Base-by-base conservation (phyloP, 768 basidiomycete genomes). In the Boletus reticuloceps region DNA sequence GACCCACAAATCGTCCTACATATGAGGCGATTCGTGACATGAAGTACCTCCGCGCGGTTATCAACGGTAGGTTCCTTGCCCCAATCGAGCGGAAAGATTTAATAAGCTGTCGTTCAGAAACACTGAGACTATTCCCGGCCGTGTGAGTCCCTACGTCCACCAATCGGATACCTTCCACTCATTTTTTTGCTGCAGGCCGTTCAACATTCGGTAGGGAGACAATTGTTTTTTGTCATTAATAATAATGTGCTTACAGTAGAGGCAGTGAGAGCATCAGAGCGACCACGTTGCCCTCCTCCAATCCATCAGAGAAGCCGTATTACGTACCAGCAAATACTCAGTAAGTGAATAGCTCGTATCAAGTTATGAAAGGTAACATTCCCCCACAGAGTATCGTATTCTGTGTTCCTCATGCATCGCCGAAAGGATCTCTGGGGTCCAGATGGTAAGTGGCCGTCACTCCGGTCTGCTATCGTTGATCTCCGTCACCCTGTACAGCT, bases 341-440 rank as follows among this genome's bases (percentile, higher is more conserved):
- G 72, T 69, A 41, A n/a, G 50, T 51, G 16, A 16, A 17, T 25
- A 27, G n/a, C 29, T 19, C 12, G 2, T 22, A 46, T 31, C 43
- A 14, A 13, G 17, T 31, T 12, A 49, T 20, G 36, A 20, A 38
- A 41, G 9, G 17, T 29, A n/a, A 48, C 43, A 10, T 14, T 22
- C 39, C 17, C 6, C 6, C 2, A 13, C 38, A 54, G 79, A 48
- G 64, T 75, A 6, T 56, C 72, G 0, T 87, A 84, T 61, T 83
- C 83, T 6, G 80, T 85, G 10, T 76, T 86, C 54, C 59, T 82
- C 57, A 86, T 87, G 84, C 86, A 89, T 37, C 73, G 86, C 37
- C 75, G 84, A 47, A 79, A 74, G 46, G 83, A 85, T 51, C 77
- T 85, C 2, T 89, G 86, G 86, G 86, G 86, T 8, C 85, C 86